phyloP scores from a whole-genome alignment of 257 asterid species.

The Solanum microdontum region DNA sequence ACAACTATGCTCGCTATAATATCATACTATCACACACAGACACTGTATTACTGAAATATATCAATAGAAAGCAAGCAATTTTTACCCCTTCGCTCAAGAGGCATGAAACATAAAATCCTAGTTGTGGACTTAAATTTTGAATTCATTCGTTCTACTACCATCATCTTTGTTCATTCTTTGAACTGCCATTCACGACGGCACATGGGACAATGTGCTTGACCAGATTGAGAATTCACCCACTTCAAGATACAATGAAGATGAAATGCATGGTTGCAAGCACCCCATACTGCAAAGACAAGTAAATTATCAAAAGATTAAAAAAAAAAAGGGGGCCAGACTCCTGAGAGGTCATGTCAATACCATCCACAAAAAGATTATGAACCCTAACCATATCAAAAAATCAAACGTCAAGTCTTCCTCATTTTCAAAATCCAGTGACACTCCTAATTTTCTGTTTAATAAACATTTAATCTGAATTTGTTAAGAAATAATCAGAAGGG shows the following conservation, averaged over 20 bases:
- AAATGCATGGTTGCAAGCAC: conserved; percentile 83
- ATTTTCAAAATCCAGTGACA: background rate
- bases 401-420: conserved; percentile 5
- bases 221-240: conserved; percentile 88
- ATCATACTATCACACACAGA: background rate
- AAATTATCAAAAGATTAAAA: background rate
- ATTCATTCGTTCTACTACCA: background rate
- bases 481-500: background rate
- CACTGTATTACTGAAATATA: background rate
- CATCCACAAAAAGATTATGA: background rate
- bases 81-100: background rate
- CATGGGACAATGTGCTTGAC: conserved; percentile 92
- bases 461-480: background rate
- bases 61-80: background rate
- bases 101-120: background rate
- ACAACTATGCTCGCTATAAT: background rate
- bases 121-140: background rate
- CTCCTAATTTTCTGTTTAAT: background rate
- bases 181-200: conserved; percentile 94
- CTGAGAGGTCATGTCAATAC: background rate
- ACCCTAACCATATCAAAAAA: background rate
- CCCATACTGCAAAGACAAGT: conserved; percentile 48
- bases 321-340: background rate
- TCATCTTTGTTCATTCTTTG: conserved; percentile 31
- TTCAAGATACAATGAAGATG: conserved; percentile 92